Evolutionary conservation across 2,329 filamentous ascomycete species (phyloP).

Genomic region (Stemphylium beticola): DNA sequence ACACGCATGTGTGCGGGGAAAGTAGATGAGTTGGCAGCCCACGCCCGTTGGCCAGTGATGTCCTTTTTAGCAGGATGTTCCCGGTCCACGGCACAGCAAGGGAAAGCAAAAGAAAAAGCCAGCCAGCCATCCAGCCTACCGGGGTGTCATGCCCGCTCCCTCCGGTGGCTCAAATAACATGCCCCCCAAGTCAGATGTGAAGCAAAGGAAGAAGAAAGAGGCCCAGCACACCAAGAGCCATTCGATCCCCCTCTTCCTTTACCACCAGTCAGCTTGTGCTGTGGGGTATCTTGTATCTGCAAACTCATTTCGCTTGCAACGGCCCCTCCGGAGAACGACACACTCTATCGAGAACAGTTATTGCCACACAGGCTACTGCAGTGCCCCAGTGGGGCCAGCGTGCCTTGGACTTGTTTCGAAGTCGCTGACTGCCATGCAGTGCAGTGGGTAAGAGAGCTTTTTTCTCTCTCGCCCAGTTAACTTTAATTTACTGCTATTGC

Average conservation of each 20-base stretch:
- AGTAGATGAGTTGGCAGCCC: conserved; percentile 3
- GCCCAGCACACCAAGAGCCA: no score
- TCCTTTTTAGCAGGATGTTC: conserved; percentile 7
- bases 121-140: neutral
- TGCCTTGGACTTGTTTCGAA: conserved; percentile 3
- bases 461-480: no score
- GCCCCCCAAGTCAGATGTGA: no score
- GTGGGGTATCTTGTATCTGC: neutral
- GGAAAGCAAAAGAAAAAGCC: neutral
- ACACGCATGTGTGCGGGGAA: conserved; percentile 17
- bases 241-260: no score
- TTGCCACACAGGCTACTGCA: conserved; percentile 6
- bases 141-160: neutral
- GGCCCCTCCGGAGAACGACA: neutral
- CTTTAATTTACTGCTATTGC: no score
- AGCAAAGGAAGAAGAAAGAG: no score
- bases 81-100: conserved; percentile 1
- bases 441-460: neutral
- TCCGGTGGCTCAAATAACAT: no score
- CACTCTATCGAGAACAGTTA: neutral
- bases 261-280: neutral
- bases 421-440: neutral
- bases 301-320: neutral
- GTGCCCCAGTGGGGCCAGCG: neutral
- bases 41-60: neutral